These are phyloP conservation scores for Nepenthes gracilis DNA, from an alignment of 148 eudicot genomes.

Conservation along the genomic window DNA sequence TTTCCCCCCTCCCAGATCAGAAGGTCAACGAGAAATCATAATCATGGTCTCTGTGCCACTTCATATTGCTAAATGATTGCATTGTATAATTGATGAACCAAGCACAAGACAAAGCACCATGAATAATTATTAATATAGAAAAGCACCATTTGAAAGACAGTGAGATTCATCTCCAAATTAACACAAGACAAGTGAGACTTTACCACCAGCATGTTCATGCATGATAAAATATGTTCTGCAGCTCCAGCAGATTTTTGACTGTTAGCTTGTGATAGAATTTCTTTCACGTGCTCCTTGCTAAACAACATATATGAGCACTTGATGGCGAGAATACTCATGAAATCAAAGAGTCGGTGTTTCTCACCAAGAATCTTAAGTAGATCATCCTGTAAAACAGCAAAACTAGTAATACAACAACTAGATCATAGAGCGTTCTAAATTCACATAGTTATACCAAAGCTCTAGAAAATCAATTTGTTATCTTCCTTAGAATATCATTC, in stretches of 20 bases:
- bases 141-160: no score
- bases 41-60: no score
- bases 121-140: no score
- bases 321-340: constrained; percentile 57
- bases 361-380: constrained; percentile 71
- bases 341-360: constrained; percentile 73
- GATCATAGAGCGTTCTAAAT: not conserved
- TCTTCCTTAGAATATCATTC: not conserved
- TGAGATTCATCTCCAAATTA: not conserved
- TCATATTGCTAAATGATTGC: no score
- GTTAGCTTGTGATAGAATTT: constrained; percentile 52
- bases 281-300: constrained; percentile 89
- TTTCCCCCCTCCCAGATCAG: no score
- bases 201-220: constrained; percentile 96
- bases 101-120: no score
- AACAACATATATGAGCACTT: constrained; percentile 87
- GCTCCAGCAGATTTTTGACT: constrained; percentile 48
- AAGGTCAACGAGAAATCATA: no score
- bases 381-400: constrained; percentile 47
- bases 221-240: constrained; percentile 47
- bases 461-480: not conserved
- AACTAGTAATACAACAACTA: not conserved
- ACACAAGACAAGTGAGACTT: constrained; percentile 9
- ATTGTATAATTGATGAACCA: no score
- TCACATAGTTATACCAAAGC: not conserved